Percentiles rank a stretch among this genome's conserved stretches.
Evolutionary conservation across 2,329 filamentous ascomycete species (phyloP).

Genomic region (Penicillium carneum): DNA sequence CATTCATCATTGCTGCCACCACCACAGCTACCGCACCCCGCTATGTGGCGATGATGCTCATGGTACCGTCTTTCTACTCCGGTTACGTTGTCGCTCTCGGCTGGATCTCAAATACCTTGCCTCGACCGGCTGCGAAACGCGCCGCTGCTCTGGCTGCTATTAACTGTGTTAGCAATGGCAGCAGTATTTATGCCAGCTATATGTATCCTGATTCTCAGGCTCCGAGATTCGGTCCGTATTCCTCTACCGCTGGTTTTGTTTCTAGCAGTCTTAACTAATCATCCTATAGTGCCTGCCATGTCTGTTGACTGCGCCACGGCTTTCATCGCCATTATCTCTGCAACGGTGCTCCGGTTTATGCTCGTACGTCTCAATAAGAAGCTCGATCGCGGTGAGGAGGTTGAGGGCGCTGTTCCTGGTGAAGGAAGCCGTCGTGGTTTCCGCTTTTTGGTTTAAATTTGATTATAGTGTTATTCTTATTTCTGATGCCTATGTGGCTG

Average conservation of each 20-base stretch:
- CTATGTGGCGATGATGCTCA: slow-evolving; percentile 76
- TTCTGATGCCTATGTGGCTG: neutral
- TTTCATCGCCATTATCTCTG: slow-evolving; percentile 68
- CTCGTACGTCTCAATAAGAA: slow-evolving; percentile 72
- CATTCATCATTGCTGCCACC: slow-evolving; percentile 72
- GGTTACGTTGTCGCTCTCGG: slow-evolving; percentile 72
- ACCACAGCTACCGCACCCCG: slow-evolving; percentile 67
- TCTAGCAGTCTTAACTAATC: slow-evolving; percentile 9
- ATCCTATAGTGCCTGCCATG: slow-evolving; percentile 64
- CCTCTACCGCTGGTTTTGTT: slow-evolving; percentile 49
- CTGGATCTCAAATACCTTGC: slow-evolving; percentile 79
- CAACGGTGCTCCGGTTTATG: slow-evolving; percentile 68
- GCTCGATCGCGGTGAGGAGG: slow-evolving; percentile 68
- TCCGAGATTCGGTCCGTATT: slow-evolving; percentile 50
- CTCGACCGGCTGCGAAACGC: slow-evolving; percentile 77
- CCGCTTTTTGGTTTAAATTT: slow-evolving; percentile 65
- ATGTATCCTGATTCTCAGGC: slow-evolving; percentile 65
- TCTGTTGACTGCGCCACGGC: slow-evolving; percentile 72
- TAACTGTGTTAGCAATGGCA: slow-evolving; percentile 74
- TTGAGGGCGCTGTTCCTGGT: slow-evolving; percentile 63
- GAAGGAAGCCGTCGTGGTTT: slow-evolving; percentile 68
- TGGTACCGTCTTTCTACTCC: slow-evolving; percentile 70
- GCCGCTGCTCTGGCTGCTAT: slow-evolving; percentile 76
- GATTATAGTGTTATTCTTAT: too few species aligned
- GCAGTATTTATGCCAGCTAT: slow-evolving; percentile 73